Evolutionary conservation across 805 yeast genomes (phyloP).

Genomic region (Kodamaea lidongshanica): DNA sequence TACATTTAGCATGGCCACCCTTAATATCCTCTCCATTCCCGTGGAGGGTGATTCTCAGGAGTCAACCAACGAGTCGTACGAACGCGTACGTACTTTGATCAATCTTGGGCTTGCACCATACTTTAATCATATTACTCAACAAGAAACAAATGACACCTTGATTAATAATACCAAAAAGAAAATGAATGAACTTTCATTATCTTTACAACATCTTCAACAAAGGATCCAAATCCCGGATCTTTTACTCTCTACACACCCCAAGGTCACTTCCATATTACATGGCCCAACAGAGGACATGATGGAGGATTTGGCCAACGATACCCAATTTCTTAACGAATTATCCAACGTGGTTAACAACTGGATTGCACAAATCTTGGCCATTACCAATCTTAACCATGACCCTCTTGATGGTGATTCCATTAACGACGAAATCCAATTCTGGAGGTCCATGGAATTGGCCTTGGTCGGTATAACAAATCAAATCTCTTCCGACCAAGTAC

Average conservation of each 20-base stretch:
- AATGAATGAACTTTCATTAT: slow-evolving; percentile 59
- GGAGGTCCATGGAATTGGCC: slow-evolving; percentile 67
- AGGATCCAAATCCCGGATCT: slow-evolving; percentile 66
- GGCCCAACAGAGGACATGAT: slow-evolving; percentile 21
- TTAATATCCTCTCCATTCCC: slow-evolving; percentile 33
- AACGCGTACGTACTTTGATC: slow-evolving; percentile 53
- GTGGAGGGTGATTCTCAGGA: slow-evolving; percentile 6
- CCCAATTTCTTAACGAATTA: slow-evolving; percentile 57
- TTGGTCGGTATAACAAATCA: slow-evolving; percentile 53
- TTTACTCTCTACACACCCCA: slow-evolving; percentile 44
- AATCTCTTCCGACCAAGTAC: slow-evolving; percentile 47
- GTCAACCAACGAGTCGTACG: slow-evolving; percentile 30
- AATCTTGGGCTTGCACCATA: slow-evolving; percentile 62
- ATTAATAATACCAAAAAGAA: slow-evolving; percentile 50
- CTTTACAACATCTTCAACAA: slow-evolving; percentile 63
- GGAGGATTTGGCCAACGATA: slow-evolving; percentile 39
- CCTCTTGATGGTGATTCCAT: slow-evolving; percentile 49
- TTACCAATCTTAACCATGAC: slow-evolving; percentile 49
- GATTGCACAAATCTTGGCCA: slow-evolving; percentile 56
- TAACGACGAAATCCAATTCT: slow-evolving; percentile 65
- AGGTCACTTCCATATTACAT: no score
- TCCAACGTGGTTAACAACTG: slow-evolving; percentile 68
- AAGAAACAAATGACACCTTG: slow-evolving; percentile 10
- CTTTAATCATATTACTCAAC: slow-evolving; percentile 45
- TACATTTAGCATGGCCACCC: slow-evolving; percentile 19